These are phyloP conservation scores for Phytophthora megakarya DNA, from an alignment of 352 stramenopile genomes.

Conservation along the genomic window DNA sequence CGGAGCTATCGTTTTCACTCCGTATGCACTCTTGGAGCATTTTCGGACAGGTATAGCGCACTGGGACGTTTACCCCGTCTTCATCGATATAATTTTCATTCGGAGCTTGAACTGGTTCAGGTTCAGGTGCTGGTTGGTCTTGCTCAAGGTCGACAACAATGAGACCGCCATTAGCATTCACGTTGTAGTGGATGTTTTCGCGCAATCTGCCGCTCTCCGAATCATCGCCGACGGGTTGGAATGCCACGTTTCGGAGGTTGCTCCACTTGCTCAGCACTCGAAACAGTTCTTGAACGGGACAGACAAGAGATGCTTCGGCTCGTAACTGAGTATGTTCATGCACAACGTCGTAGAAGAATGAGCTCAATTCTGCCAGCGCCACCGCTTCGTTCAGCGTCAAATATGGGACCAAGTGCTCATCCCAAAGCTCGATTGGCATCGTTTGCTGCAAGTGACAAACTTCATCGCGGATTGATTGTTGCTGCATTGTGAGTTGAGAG, in stretches of 20 bases:
- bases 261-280: slow-evolving; percentile 48
- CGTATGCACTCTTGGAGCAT: slow-evolving; percentile 39
- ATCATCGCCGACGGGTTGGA: slow-evolving; percentile 51
- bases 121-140: slow-evolving; percentile 29
- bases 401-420: slow-evolving; percentile 53
- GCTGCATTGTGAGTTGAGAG: slow-evolving; percentile 17
- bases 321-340: slow-evolving; percentile 53
- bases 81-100: slow-evolving; percentile 23
- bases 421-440: slow-evolving; percentile 62
- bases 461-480: neutral
- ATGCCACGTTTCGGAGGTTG: slow-evolving; percentile 62
- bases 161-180: slow-evolving; percentile 32
- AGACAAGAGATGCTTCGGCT: slow-evolving; percentile 46
- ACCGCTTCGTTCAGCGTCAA: slow-evolving; percentile 65
- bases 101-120: slow-evolving; percentile 17
- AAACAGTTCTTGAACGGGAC: slow-evolving; percentile 40
- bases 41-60: slow-evolving; percentile 42
- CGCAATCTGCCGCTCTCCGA: slow-evolving; percentile 6
- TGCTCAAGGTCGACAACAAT: slow-evolving; percentile 26
- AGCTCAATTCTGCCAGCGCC: slow-evolving; percentile 54
- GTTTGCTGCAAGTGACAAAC: slow-evolving; percentile 30
- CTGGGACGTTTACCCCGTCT: slow-evolving; percentile 24
- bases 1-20: neutral
- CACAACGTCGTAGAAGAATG: slow-evolving; percentile 54
- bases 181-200: slow-evolving; percentile 48